phyloP scores from a whole-genome alignment of 768 basidiomycete genomes.

The Mycena vitilis region DNA sequence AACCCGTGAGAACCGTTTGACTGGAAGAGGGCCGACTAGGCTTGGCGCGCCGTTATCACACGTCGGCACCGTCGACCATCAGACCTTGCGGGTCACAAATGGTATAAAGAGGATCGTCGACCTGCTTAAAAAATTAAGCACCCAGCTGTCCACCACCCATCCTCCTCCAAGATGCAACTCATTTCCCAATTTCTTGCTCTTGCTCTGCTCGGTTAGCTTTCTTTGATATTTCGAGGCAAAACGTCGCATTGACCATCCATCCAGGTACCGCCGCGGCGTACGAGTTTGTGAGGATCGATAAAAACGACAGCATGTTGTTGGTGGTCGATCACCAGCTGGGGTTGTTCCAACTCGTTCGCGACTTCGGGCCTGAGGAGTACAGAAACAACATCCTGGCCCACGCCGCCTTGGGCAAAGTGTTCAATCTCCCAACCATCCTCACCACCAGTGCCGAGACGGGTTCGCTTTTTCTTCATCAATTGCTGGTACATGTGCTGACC shows the following conservation, averaged over 20 bases:
- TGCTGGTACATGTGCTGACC: neutral
- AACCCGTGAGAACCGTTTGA: constrained; percentile 10
- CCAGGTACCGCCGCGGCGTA: constrained; percentile 28
- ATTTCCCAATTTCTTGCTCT: constrained; percentile 14
- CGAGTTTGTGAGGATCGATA: constrained; percentile 55
- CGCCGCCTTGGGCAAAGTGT: constrained; percentile 57
- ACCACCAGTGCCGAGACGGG: constrained; percentile 60
- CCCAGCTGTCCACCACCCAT: neutral
- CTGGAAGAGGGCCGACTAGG: neutral
- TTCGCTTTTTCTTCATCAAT: constrained; percentile 25
- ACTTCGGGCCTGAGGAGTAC: constrained; percentile 51
- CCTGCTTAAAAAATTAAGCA: neutral
- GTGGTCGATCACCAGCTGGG: constrained; percentile 64
- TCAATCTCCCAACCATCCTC: constrained; percentile 58
- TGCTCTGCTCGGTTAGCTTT: constrained; percentile 8
- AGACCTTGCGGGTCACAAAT: neutral
- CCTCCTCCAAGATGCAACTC: constrained; percentile 20
- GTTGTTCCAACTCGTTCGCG: constrained; percentile 58
- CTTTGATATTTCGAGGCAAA: neutral
- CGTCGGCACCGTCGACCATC: neutral
- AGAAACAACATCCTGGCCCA: constrained; percentile 61
- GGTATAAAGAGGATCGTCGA: constrained; percentile 20
- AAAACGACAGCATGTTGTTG: constrained; percentile 55
- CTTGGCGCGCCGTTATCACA: neutral
- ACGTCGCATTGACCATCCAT: neutral